These are phyloP conservation scores for Trichocladium uniseriatum DNA, from an alignment of 495 filamentous ascomycete species.

Conservation along the genomic window DNA sequence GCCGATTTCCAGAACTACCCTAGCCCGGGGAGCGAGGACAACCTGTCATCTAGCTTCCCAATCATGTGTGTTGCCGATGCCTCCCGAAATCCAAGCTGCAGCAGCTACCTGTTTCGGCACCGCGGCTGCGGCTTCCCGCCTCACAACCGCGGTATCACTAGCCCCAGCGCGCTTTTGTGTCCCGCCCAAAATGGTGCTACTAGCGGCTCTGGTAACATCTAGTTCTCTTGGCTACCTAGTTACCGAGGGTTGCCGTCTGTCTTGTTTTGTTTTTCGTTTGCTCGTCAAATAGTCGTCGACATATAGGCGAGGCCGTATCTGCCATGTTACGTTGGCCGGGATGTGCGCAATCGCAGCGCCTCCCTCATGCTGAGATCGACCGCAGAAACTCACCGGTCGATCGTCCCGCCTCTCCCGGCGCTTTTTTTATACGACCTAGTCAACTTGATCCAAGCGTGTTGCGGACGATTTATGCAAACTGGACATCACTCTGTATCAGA, in stretches of 20 bases:
- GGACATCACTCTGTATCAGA: not conserved
- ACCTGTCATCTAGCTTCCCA: not conserved
- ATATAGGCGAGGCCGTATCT: not conserved
- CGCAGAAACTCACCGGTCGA: not conserved
- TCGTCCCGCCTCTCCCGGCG: not conserved
- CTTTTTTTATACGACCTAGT: no score
- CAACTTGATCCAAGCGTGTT: no score
- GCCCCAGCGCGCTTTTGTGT: no score
- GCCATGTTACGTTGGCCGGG: constrained; percentile 1
- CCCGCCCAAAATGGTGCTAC: no score
- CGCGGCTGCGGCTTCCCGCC: constrained; percentile 7
- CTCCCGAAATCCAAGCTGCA: not conserved
- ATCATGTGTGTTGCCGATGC: constrained; percentile 2
- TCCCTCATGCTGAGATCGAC: not conserved
- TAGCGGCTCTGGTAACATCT: not conserved
- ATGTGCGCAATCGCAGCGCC: constrained; percentile 1
- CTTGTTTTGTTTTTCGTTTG: not conserved
- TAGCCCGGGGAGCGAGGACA: not conserved
- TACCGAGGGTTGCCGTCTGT: not conserved
- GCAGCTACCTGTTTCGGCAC: constrained; percentile 1
- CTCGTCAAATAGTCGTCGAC: not conserved
- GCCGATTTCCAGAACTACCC: not conserved
- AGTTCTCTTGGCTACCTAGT: not conserved
- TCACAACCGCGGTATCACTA: not conserved
- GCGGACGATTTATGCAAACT: no score